Conservation (phyloP, 129 eudicot genomes). For the Artemisia tridentata region DNA sequence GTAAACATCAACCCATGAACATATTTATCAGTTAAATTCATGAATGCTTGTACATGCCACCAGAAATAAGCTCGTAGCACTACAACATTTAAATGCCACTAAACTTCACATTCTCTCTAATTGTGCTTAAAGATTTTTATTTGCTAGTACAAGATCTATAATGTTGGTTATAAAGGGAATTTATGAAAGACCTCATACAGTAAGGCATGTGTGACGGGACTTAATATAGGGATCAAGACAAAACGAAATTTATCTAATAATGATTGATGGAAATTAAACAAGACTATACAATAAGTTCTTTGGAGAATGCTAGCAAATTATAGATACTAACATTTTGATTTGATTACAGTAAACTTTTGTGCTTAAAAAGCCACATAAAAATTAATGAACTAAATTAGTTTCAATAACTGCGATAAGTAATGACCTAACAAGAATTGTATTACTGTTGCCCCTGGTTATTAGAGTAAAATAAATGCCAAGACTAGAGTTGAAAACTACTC, state of each 20-base stretch:
- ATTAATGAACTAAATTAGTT: background rate
- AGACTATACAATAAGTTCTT: background rate
- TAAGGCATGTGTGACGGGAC: background rate
- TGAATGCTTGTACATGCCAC: background rate
- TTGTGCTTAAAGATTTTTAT: background rate
- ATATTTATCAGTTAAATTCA: too few relatives aligned
- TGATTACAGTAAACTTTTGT: background rate
- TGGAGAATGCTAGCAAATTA: background rate
- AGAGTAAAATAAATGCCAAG: too few relatives aligned
- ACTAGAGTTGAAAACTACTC: background rate
- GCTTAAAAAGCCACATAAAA: background rate
- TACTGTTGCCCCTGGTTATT: too few relatives aligned
- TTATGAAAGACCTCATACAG: background rate
- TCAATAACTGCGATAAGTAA: background rate
- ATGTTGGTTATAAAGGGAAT: too few relatives aligned
- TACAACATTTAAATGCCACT: conserved; percentile 7
- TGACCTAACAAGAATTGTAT: too few relatives aligned
- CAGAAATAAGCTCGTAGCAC: background rate
- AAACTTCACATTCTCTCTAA: background rate
- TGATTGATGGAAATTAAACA: background rate
- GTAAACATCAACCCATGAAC: too few relatives aligned
- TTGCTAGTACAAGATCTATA: conserved; percentile 9
- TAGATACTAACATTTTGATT: background rate
- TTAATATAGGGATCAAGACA: too few relatives aligned
- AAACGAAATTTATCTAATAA: background rate